Evolutionary conservation across 768 basidiomycete species (phyloP).

Genomic region (Phlegmacium glaucopus): DNA sequence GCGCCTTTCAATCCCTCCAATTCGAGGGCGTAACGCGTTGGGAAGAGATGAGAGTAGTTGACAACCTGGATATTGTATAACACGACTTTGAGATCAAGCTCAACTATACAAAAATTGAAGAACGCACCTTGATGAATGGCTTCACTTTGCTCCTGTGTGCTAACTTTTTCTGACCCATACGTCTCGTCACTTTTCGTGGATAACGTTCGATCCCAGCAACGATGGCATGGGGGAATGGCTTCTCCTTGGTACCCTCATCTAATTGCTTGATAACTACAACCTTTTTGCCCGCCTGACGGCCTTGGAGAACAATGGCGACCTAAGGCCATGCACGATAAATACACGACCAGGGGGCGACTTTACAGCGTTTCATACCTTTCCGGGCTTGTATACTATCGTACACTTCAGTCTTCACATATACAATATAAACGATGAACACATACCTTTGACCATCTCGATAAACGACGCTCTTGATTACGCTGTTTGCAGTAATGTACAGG

Average conservation of each 20-base stretch:
- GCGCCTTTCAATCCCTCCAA: conserved; percentile 91
- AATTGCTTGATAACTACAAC: conserved; percentile 98
- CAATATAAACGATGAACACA: conserved; percentile 13
- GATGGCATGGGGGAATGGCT: conserved; percentile 96
- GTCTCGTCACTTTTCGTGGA: conserved; percentile 95
- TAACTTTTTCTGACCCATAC: conserved; percentile 96
- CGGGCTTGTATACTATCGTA: conserved; percentile 83
- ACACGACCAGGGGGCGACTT: background rate
- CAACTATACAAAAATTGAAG: background rate
- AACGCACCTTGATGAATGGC: conserved; percentile 96
- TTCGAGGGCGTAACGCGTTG: conserved; percentile 97
- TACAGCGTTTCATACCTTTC: conserved; percentile 57
- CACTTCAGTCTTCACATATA: conserved; percentile 11
- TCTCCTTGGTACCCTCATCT: conserved; percentile 96
- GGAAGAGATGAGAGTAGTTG: conserved; percentile 99
- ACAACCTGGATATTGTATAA: conserved; percentile 51
- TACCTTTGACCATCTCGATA: conserved; percentile 61
- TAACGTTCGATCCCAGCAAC: conserved; percentile 98
- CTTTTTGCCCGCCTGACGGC: conserved; percentile 99
- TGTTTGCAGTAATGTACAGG: conserved; percentile 24
- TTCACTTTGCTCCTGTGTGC: conserved; percentile 94
- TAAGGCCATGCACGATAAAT: conserved; percentile 25
- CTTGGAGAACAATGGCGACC: conserved; percentile 97
- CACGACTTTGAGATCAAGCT: background rate
- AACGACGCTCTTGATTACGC: conserved; percentile 41